phyloP scores from a whole-genome alignment of 1,139 yeast species.

The Taphrina betulina region DNA sequence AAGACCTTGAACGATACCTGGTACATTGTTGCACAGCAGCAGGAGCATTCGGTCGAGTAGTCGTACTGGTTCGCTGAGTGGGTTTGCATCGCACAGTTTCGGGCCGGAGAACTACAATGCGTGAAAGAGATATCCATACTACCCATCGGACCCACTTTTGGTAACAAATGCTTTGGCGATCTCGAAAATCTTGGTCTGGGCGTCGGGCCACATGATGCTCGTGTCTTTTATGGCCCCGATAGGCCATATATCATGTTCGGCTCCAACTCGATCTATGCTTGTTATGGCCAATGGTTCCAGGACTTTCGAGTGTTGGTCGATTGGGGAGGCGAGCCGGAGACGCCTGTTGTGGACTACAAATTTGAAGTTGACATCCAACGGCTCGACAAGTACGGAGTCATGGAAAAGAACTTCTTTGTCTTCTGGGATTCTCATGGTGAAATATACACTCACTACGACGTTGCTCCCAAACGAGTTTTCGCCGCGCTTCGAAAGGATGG shows the following conservation, averaged over 20 bases:
- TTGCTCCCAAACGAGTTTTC: conserved; percentile 13
- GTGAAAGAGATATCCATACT: background rate
- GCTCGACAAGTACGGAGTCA: conserved; percentile 11
- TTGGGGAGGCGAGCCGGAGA: conserved; percentile 8
- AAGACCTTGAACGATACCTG: conserved; percentile 18
- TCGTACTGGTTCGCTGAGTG: conserved; percentile 11
- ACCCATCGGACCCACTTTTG: conserved; percentile 13
- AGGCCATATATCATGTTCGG: conserved; percentile 9
- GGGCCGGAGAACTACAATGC: conserved; percentile 6
- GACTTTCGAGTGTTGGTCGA: conserved; percentile 11
- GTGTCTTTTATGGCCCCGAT: conserved; percentile 20
- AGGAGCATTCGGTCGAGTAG: conserved; percentile 7
- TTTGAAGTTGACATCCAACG: conserved; percentile 2
- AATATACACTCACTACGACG: conserved; percentile 13
- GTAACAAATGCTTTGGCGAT: background rate
- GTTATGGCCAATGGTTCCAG: conserved; percentile 27
- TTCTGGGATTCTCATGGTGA: conserved; percentile 2
- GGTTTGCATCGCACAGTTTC: conserved; percentile 13
- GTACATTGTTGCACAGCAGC: conserved; percentile 12
- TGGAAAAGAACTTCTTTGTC: conserved; percentile 28
- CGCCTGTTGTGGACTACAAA: too few species aligned
- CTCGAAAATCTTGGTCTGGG: background rate
- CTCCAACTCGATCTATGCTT: conserved; percentile 13
- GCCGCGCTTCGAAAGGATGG: conserved; percentile 19
- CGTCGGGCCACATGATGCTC: conserved; percentile 23